These are phyloP conservation scores for Rhododendron henanense DNA, from an alignment of 148 eudicot species.

Conservation along the genomic window DNA sequence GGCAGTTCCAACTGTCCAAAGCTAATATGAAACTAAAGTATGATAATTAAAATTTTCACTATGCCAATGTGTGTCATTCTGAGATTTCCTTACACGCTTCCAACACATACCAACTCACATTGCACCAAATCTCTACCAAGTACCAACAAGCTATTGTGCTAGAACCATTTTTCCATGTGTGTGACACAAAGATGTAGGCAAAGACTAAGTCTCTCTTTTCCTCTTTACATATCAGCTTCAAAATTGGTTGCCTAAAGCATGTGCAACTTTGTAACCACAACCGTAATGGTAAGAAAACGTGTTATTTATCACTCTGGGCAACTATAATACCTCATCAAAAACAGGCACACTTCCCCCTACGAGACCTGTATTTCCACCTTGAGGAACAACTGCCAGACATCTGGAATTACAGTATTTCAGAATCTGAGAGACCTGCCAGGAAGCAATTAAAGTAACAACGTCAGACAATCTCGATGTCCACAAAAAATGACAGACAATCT, in stretches of 20 bases:
- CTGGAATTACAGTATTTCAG: conserved; percentile 72
- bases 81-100: background rate
- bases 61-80: background rate
- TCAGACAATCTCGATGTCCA: background rate
- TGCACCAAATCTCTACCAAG: background rate
- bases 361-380: conserved; percentile 98
- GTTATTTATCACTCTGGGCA: background rate
- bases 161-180: background rate
- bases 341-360: conserved; percentile 99
- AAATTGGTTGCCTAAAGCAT: background rate
- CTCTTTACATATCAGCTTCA: conserved; percentile 2
- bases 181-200: background rate
- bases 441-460: background rate
- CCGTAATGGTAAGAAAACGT: background rate
- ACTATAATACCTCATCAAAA: conserved; percentile 74
- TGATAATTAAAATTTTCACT: background rate
- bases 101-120: background rate
- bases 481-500: background rate
- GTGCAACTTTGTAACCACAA: background rate
- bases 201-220: background rate
- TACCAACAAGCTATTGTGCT: background rate
- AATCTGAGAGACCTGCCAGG: conserved; percentile 69
- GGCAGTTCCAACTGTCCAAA: too few species aligned
- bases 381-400: conserved; percentile 85
- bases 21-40: too few species aligned